phyloP scores from a whole-genome alignment of 148 eudicot genomes.

The Rhododendron williamsianum region DNA sequence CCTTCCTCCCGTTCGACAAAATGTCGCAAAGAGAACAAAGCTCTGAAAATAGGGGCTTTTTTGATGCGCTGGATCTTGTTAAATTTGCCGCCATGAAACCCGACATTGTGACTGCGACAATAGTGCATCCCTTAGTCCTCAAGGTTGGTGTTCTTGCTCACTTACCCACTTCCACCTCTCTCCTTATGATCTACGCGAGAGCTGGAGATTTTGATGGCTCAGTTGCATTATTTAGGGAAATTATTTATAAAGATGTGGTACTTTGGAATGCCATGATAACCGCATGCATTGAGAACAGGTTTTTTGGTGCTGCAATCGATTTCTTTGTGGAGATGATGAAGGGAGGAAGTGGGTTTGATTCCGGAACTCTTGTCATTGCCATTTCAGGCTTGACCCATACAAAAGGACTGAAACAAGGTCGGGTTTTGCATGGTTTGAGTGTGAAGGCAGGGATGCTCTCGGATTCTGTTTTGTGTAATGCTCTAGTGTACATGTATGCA shows the following conservation, averaged over 20 bases:
- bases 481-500: constrained; percentile 36
- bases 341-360: constrained; percentile 24
- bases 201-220: constrained; percentile 28
- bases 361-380: constrained; percentile 32
- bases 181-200: constrained; percentile 36
- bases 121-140: constrained; percentile 28
- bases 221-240: constrained; percentile 27
- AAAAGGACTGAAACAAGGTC: constrained; percentile 20
- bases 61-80: constrained; percentile 23
- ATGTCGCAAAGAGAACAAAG: constrained; percentile 19
- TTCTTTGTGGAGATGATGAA: constrained; percentile 28
- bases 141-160: constrained; percentile 32
- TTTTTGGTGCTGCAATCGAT: constrained; percentile 14
- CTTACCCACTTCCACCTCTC: constrained; percentile 31
- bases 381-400: constrained; percentile 21
- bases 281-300: constrained; percentile 18
- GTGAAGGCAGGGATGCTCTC: constrained; percentile 32
- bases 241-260: constrained; percentile 30
- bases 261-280: constrained; percentile 48
- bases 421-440: constrained; percentile 32
- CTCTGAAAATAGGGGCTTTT: neutral
- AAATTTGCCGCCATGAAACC: constrained; percentile 14
- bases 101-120: constrained; percentile 11
- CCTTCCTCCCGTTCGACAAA: constrained; percentile 23
- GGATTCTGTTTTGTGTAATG: constrained; percentile 28